Evolutionary conservation across 768 basidiomycete species (phyloP).

Genomic region (Suillus hirtellus): DNA sequence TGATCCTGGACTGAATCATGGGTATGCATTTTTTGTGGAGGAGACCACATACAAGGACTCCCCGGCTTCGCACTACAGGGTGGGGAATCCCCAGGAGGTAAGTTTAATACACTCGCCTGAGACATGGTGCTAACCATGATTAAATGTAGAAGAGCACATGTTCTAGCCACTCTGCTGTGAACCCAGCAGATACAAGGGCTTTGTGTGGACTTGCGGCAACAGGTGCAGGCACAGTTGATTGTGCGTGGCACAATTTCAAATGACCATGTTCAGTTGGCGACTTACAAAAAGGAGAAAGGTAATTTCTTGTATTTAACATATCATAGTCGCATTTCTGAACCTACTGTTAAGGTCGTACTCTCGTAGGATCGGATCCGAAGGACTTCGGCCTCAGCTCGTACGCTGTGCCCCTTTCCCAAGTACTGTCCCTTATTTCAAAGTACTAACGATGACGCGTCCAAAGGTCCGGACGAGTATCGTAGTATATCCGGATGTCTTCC

Average conservation of each 20-base stretch:
- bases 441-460: too few relatives aligned
- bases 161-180: too few relatives aligned
- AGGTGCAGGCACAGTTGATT: slow-evolving; percentile 12
- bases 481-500: too few relatives aligned
- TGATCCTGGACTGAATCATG: slow-evolving; percentile 29
- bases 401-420: too few relatives aligned
- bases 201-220: neutral
- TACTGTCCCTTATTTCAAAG: too few relatives aligned
- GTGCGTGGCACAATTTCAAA: slow-evolving; percentile 10
- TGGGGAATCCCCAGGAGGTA: neutral
- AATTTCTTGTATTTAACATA: too few relatives aligned
- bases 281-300: slow-evolving; percentile 15
- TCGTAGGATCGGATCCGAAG: too few relatives aligned
- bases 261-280: slow-evolving; percentile 4
- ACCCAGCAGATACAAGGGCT: too few relatives aligned
- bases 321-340: neutral
- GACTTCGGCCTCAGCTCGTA: too few relatives aligned
- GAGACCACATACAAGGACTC: slow-evolving; percentile 18
- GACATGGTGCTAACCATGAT: neutral
- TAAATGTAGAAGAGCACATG: neutral
- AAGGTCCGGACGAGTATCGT: too few relatives aligned
- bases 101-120: neutral
- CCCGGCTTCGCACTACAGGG: slow-evolving; percentile 15
- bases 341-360: too few relatives aligned
- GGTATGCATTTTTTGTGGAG: slow-evolving; percentile 30